Percentiles rank a stretch among this genome's conserved stretches.
These are phyloP conservation scores for Cercospora canescens DNA, from an alignment of 2,329 filamentous ascomycete species.

Conservation along the genomic window DNA sequence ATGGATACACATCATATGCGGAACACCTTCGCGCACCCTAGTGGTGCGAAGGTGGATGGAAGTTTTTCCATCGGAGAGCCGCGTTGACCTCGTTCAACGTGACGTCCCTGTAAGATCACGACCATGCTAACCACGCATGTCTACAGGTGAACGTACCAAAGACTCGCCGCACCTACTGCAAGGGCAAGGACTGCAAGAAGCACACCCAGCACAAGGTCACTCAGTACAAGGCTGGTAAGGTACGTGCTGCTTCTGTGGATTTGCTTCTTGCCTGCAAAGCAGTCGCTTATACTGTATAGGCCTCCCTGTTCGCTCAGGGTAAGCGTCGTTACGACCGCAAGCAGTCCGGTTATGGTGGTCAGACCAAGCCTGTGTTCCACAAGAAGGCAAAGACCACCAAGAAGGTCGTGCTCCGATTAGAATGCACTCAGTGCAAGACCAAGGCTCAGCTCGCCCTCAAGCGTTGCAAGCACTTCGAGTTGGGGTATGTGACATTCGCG, in stretches of 20 bases:
- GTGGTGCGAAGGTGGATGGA: conserved; percentile 7
- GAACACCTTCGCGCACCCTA: conserved; percentile 14
- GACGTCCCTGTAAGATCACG: conserved; percentile 10
- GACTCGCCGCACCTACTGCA: conserved; percentile 97
- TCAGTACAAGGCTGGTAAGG: conserved; percentile 96
- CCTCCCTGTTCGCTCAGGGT: conserved; percentile 94
- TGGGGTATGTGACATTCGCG: conserved; percentile 71
- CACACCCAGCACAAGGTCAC: conserved; percentile 85
- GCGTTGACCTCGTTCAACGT: conserved; percentile 6
- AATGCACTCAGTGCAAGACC: conserved; percentile 97
- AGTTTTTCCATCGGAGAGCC: conserved; percentile 10
- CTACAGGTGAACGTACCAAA: conserved; percentile 94
- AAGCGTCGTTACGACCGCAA: conserved; percentile 99
- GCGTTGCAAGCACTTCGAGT: conserved; percentile 99
- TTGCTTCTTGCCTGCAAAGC: too few relatives aligned
- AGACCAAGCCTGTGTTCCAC: conserved; percentile 99
- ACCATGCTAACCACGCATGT: conserved; percentile 6
- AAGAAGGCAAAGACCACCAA: conserved; percentile 99
- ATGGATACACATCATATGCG: conserved; percentile 12
- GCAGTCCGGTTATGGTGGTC: conserved; percentile 99
- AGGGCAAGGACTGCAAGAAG: conserved; percentile 85
- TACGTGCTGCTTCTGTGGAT: conserved; percentile 40
- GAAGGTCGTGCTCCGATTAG: conserved; percentile 98
- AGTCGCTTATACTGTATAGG: conserved; percentile 48
- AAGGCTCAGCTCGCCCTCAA: conserved; percentile 98